Conservation (phyloP, 2,329 filamentous ascomycete species). For the Thermothelomyces thermophilus region DNA sequence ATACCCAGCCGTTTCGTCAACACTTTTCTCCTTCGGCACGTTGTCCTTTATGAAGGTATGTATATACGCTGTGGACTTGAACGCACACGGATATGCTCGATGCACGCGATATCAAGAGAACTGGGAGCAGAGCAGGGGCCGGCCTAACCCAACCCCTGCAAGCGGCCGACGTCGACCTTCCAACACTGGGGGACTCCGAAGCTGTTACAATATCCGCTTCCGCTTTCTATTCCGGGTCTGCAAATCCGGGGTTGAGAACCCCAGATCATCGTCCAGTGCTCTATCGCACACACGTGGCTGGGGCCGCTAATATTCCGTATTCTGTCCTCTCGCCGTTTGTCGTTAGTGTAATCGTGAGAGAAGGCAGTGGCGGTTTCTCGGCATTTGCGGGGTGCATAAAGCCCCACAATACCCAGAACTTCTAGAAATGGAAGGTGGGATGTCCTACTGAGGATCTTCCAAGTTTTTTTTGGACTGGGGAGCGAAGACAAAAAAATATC, state of each 20-base stretch:
- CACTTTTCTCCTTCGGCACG: too few relatives aligned
- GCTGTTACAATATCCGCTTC: not conserved
- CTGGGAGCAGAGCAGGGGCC: too few relatives aligned
- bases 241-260: slow-evolving; percentile 1
- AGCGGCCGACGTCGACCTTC: not conserved
- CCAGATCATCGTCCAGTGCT: not conserved
- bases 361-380: not conserved
- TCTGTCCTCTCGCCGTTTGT: not conserved
- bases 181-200: not conserved
- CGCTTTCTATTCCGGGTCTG: not conserved
- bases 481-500: too few relatives aligned
- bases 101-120: too few relatives aligned
- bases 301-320: not conserved
- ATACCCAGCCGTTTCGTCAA: too few relatives aligned
- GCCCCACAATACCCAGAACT: not conserved
- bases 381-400: slow-evolving; percentile 16
- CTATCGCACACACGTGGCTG: not conserved
- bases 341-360: too few relatives aligned
- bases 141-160: not conserved
- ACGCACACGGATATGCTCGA: too few relatives aligned
- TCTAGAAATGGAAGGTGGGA: slow-evolving; percentile 18
- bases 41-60: too few relatives aligned
- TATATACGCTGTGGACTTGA: too few relatives aligned
- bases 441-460: not conserved
- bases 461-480: too few relatives aligned